Evolutionary conservation across 83 land plant species (phyloP).

Genomic region (Larix sibirica): DNA sequence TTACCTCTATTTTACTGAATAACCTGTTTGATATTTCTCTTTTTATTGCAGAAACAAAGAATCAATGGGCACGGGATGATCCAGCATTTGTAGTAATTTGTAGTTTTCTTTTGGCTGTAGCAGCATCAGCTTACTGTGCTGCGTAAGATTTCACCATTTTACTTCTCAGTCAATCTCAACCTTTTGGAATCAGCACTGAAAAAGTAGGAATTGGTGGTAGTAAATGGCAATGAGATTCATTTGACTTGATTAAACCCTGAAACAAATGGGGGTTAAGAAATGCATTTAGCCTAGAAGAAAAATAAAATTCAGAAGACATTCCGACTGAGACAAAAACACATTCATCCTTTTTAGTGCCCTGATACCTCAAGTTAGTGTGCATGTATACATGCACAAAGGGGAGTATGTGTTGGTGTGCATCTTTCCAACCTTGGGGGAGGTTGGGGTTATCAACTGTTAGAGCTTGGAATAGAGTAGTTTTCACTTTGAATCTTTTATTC

Average conservation of each 20-base stretch:
- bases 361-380: neutral
- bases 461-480: too few relatives aligned
- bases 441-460: neutral
- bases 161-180: neutral
- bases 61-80: slow-evolving; percentile 99
- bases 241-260: neutral
- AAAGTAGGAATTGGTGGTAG: neutral
- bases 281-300: neutral
- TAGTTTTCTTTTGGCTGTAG: slow-evolving; percentile 73
- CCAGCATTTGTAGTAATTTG: slow-evolving; percentile 92
- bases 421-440: neutral
- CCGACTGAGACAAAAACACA: neutral
- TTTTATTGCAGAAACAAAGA: slow-evolving; percentile 85
- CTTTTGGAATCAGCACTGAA: neutral
- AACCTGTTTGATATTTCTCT: neutral
- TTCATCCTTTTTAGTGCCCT: too few relatives aligned
- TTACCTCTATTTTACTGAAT: too few relatives aligned
- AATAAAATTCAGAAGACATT: neutral
- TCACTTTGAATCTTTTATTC: neutral
- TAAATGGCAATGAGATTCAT: too few relatives aligned
- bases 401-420: neutral
- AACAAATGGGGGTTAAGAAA: neutral
- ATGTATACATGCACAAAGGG: neutral
- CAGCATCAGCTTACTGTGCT: slow-evolving; percentile 93
- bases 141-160: slow-evolving; percentile 62